Evolutionary conservation across 177 flowering plant genomes (phyloP).

Genomic region (Tripterygium wilfordii): DNA sequence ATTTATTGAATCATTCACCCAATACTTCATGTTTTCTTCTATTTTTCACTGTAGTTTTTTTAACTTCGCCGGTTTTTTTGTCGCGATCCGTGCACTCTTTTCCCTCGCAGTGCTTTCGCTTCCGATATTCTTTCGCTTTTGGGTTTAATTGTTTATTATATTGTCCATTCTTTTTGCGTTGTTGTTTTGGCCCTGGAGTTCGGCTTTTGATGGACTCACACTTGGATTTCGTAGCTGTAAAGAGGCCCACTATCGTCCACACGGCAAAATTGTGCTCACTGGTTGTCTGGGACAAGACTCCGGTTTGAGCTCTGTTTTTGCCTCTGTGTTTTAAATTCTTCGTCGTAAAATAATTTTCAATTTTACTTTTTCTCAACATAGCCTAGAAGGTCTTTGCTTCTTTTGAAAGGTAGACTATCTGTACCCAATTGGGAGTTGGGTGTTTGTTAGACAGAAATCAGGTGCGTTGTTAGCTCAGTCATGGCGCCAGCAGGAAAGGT

Average conservation of each 20-base stretch:
- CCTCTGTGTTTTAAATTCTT: too few relatives aligned
- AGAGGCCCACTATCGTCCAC: too few relatives aligned
- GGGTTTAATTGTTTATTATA: conserved; percentile 3
- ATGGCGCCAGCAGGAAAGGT: conserved; percentile 56
- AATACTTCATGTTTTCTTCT: neutral
- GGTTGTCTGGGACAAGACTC: too few relatives aligned
- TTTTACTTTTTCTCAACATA: too few relatives aligned
- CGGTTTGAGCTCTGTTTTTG: too few relatives aligned
- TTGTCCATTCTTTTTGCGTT: conserved; percentile 1
- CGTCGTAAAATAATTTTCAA: too few relatives aligned
- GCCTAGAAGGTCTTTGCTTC: too few relatives aligned
- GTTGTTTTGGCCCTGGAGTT: neutral
- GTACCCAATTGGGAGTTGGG: neutral
- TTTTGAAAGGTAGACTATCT: too few relatives aligned
- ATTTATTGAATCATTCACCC: too few relatives aligned
- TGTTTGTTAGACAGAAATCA: neutral
- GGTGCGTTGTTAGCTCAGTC: neutral
- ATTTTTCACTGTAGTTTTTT: neutral
- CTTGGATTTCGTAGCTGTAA: too few relatives aligned
- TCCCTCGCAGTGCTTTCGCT: neutral
- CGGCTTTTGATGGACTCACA: too few relatives aligned
- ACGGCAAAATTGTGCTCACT: too few relatives aligned
- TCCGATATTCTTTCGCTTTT: neutral
- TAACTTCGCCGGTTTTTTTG: conserved; percentile 5
- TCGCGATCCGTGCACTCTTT: conserved; percentile 18